Evolutionary conservation across 2,329 filamentous ascomycete species (phyloP), one percentile per base, ranked within the genome.

Genomic region (Penicillium hesseltinei): DNA sequence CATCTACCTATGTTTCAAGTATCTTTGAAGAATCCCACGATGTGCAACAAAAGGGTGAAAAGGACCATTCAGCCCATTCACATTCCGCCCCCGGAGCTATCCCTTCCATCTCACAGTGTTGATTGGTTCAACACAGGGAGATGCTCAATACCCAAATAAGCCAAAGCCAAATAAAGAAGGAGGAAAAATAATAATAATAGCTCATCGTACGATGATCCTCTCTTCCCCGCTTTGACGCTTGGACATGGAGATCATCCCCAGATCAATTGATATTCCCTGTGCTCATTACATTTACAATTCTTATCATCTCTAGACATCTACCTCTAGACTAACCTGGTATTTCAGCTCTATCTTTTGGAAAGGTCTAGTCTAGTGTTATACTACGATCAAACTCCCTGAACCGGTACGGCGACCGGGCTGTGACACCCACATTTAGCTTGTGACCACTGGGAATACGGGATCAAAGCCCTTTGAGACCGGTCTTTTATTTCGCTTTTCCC

Each of bases 221-320:
- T 49, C 33, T 53, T 48, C 63, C 63, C 63, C 63, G 63, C 63
- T 64, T 58, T 57, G 55, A 61, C 52, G 33, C 45, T 48, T 36
- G 59, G 63, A 63, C 63, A 35, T 47, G 44, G 31, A 48, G 62
- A 65, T 63, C 63, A 62, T 57, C 52, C 58, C 51, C 46, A 57
- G 50, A 48, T 51, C 36, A 29, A 17, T 54, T 19, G 17, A 38
- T 47, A 31, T 31, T 36, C 17, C 47, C n/a, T 50, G 46, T n/a
- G 19, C 27, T 33, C 39, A 25, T 25, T 43, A 31, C 29, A 25
- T 45, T 45, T 47, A 17, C 7, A 33, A 33, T 33, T 33, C 31
- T 17, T 10, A 46, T 15, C 33, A 33, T 33, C 19, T 35, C 4
- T 3, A 40, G 7, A 6, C n/a, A 3, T 53, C 31, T 46, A 9